Conservation (phyloP, 495 filamentous ascomycete species). For the Penicillium flavigenum region DNA sequence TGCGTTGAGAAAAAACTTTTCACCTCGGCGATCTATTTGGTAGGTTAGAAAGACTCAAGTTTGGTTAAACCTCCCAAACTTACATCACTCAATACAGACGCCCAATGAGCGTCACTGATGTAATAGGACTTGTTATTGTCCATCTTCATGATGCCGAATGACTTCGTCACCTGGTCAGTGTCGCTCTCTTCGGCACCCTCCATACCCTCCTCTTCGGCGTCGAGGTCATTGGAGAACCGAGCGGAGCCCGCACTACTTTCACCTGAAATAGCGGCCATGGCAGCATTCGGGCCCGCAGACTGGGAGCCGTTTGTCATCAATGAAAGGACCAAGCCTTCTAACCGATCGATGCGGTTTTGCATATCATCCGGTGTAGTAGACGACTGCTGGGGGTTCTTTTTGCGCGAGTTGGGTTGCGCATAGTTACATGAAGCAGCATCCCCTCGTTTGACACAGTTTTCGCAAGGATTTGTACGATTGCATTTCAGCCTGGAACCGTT, state of each 20-base stretch:
- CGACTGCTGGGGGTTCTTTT: conserved; percentile 66
- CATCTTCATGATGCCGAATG: conserved; percentile 86
- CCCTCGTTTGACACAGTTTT: conserved; percentile 89
- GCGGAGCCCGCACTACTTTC: conserved; percentile 55
- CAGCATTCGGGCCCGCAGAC: conserved; percentile 61
- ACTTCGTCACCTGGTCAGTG: conserved; percentile 80
- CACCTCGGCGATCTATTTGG: conserved; percentile 78
- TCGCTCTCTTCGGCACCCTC: conserved; percentile 70
- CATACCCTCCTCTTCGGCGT: conserved; percentile 54
- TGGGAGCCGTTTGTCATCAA: conserved; percentile 90
- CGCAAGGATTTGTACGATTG: conserved; percentile 87
- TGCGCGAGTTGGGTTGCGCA: conserved; percentile 73
- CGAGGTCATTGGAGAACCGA: conserved; percentile 51
- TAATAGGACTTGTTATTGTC: conserved; percentile 83
- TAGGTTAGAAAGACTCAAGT: conserved; percentile 7
- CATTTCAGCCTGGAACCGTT: conserved; percentile 74
- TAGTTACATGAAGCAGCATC: conserved; percentile 87
- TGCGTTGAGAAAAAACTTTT: conserved; percentile 79
- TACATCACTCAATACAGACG: conserved; percentile 78
- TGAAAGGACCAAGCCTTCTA: conserved; percentile 92
- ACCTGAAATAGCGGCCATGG: conserved; percentile 61
- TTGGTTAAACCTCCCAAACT: conserved; percentile 15
- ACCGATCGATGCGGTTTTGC: conserved; percentile 96
- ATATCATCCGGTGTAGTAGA: conserved; percentile 83
- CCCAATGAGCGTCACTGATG: conserved; percentile 88